Base-by-base conservation (phyloP, 352 stramenopile species). In the Pythium oligandrum region DNA sequence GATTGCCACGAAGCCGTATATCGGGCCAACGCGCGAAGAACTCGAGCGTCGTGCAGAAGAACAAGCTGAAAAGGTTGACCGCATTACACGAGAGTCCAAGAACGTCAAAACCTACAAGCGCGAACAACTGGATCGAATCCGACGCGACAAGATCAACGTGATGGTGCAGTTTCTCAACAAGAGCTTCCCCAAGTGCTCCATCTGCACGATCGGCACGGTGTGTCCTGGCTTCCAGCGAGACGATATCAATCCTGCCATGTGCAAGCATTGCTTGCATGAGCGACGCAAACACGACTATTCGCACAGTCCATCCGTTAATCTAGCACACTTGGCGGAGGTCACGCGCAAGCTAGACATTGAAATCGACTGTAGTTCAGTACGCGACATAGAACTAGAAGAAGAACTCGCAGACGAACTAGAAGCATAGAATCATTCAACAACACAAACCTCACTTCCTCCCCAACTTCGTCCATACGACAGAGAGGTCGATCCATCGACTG, bases 1-100 rank as follows among this genome's bases (percentile, higher is more conserved):
- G 30, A 78, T 98, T 9, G 88, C 86, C 2, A 97, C 93, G 0
- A 96, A 96, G 58, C 89, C 93, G 6, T 98, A 98, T 65, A 83
- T 96, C n/a, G 93, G 90, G 2, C 86, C 88, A 3, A 79, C 61
- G 12, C 55, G 51, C 0, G 71, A 95, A 17, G 83, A 90, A 38
- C 46, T 90, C 2, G 78, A 81, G 35, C 66, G 64, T 8, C 61
- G 59, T 8, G 66, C 70, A 26, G 55, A 74, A 12, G 64, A 82
- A 37, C 63, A 86, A 12, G 40, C 52, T 0, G 63, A 77, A n/a
- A 64, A 79, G 46, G 17, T 51, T 0, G 60, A 78, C 17, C 83
- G 80, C 12, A 74, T 88, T 44, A 57, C 64, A 30, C 73, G 78
- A 1, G 68, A 86, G 55, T 61, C 58, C n/a, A 73, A 70, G 26